Evolutionary conservation across 2,329 filamentous ascomycete genomes (phyloP).

Genomic region (Ophiostoma tasmaniense): DNA sequence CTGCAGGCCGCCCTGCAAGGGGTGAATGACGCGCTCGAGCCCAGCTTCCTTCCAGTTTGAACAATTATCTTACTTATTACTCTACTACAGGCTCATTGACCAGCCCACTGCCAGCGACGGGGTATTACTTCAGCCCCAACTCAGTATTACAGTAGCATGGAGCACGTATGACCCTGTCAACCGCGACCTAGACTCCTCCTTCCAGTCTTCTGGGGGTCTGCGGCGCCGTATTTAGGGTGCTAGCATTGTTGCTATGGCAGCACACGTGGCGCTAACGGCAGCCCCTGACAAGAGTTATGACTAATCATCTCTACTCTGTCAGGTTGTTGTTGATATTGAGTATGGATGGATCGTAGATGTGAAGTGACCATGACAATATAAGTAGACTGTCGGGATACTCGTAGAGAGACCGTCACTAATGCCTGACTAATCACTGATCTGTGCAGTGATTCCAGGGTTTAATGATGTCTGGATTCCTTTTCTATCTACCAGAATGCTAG

Average conservation of each 20-base stretch:
- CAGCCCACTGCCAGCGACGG: not conserved
- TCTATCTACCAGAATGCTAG: too few relatives aligned
- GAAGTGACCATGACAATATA: too few relatives aligned
- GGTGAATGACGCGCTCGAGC: slow-evolving; percentile 18
- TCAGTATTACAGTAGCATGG: slow-evolving; percentile 2
- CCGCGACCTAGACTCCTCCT: not conserved
- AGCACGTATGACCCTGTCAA: slow-evolving; percentile 3
- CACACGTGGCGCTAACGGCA: slow-evolving; percentile 15
- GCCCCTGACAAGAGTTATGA: not conserved
- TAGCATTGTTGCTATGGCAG: slow-evolving; percentile 18
- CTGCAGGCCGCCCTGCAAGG: slow-evolving; percentile 11
- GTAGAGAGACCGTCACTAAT: too few relatives aligned
- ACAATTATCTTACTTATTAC: not conserved
- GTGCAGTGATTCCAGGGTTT: too few relatives aligned
- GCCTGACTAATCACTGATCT: too few relatives aligned
- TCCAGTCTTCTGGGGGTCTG: not conserved
- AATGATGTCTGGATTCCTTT: too few relatives aligned
- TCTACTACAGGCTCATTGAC: not conserved
- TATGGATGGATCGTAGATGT: too few relatives aligned
- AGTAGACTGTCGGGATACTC: too few relatives aligned
- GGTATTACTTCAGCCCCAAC: not conserved
- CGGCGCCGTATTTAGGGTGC: too few relatives aligned
- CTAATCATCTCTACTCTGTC: not conserved
- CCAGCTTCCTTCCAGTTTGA: not conserved
- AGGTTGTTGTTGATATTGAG: too few relatives aligned